Base-by-base conservation (phyloP, 495 filamentous ascomycete genomes). In the Talaromyces adpressus region DNA sequence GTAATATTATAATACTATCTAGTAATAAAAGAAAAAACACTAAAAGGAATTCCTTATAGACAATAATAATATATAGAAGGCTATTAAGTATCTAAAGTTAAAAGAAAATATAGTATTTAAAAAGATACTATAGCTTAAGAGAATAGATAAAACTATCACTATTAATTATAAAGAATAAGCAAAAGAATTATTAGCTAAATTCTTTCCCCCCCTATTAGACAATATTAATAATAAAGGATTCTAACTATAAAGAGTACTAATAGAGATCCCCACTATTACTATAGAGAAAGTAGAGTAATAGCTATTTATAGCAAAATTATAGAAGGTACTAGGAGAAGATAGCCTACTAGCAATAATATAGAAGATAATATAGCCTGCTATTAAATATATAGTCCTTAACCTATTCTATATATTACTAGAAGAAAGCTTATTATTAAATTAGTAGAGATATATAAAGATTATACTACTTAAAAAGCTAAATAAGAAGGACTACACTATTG, bases 391-490 rank as follows among this genome's bases (percentile, higher is more conserved):
- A 45, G 66, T 75, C 51, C 61, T 41, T 12, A 11, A 49, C 6
- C 64, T 70, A 7, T 70, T 68, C 56, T 57, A 45, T 16, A 29
- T 56, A 6, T 68, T 63, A n/a, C 54, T 71, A 32, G 64, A 70
- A 4, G 52, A 65, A 32, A 64, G 63, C 49, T 62, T 59, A 7
- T 69, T 56, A 57, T 66, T 69, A 64, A 66, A 39, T 57, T 63
- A 69, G 63, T 72, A 61, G 67, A 66, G 57, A 63, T 54, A 62
- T 60, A 67, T 61, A 58, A 67, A 68, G 54, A 68, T 70, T 32
- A 66, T 71, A 58, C 61, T 64, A 52, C 69, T 74, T 9, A 64
- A 65, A 61, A 78, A 77, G 57, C 68, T 62, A 12, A 67, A 66
- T 6, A 69, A 67, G 57, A 52, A 68, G 23, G 47, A 66, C 62